These are phyloP conservation scores for Cyberlindnera mississippiensis DNA, from an alignment of 805 yeast species.

Conservation along the genomic window DNA sequence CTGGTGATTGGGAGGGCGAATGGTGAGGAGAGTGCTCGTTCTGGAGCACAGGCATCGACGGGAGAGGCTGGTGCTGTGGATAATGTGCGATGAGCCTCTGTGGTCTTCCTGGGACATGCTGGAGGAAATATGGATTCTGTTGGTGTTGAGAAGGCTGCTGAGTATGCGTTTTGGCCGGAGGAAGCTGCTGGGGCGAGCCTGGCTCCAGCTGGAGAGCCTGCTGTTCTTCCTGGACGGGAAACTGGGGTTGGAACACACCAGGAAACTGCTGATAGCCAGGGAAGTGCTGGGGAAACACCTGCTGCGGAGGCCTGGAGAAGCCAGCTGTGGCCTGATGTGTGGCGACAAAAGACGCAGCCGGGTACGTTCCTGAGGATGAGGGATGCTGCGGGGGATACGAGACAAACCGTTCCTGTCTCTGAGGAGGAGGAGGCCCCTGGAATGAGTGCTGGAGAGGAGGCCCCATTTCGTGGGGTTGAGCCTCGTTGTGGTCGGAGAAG, in stretches of 20 bases:
- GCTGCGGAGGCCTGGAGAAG: background rate
- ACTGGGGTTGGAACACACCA: background rate
- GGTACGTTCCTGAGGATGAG: background rate
- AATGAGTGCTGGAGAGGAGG: no score
- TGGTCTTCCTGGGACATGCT: background rate
- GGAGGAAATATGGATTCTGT: conserved; percentile 2
- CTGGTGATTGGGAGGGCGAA: background rate
- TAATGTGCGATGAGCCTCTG: background rate
- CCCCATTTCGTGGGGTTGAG: background rate
- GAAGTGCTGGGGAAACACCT: background rate
- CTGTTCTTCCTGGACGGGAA: background rate
- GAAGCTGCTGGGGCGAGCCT: no score
- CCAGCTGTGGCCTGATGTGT: background rate
- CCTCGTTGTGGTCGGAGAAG: conserved; percentile 5
- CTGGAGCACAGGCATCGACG: background rate
- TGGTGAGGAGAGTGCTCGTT: background rate
- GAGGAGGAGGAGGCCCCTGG: no score
- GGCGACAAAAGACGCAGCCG: background rate
- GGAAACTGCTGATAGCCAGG: background rate
- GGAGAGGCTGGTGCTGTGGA: background rate
- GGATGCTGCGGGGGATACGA: background rate
- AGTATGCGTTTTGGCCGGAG: no score
- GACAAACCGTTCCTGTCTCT: background rate
- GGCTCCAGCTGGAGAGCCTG: no score
- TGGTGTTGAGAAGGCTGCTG: conserved; percentile 1